These are phyloP conservation scores for Aspergillus sp. DNA, from an alignment of 2,329 filamentous ascomycete genomes.

Conservation along the genomic window DNA sequence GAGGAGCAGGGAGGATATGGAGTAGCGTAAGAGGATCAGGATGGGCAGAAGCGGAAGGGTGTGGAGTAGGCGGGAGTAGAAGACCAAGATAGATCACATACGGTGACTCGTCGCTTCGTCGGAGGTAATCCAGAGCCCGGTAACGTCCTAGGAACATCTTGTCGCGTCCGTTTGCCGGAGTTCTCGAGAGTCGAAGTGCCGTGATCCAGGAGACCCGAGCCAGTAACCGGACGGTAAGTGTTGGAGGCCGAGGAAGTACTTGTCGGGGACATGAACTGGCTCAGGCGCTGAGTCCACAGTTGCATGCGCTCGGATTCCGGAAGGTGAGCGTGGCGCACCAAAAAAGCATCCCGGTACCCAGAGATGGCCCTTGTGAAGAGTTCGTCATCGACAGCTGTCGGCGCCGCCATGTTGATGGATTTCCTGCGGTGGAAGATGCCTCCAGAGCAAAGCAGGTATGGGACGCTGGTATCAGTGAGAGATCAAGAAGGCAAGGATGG, in stretches of 20 bases:
- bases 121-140: constrained; percentile 37
- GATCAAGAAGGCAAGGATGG: constrained; percentile 4
- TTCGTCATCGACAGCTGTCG: constrained; percentile 34
- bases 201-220: constrained; percentile 18
- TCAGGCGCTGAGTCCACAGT: constrained; percentile 40
- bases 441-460: constrained; percentile 8
- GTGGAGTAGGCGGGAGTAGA: constrained; percentile 31
- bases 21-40: constrained; percentile 21
- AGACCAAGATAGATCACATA: constrained; percentile 43
- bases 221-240: constrained; percentile 19
- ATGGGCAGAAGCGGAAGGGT: constrained; percentile 22
- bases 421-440: constrained; percentile 15
- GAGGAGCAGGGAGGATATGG: constrained; percentile 16
- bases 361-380: constrained; percentile 41
- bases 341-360: constrained; percentile 41
- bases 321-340: constrained; percentile 40
- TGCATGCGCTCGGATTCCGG: constrained; percentile 39
- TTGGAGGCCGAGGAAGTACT: constrained; percentile 14
- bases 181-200: constrained; percentile 26
- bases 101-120: constrained; percentile 46
- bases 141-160: constrained; percentile 39
- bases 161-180: constrained; percentile 42
- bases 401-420: constrained; percentile 31
- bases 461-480: constrained; percentile 31
- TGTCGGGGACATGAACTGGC: constrained; percentile 35